These are phyloP conservation scores for Hypomontagnella submonticulosa DNA, from an alignment of 495 filamentous ascomycete species.

Conservation along the genomic window DNA sequence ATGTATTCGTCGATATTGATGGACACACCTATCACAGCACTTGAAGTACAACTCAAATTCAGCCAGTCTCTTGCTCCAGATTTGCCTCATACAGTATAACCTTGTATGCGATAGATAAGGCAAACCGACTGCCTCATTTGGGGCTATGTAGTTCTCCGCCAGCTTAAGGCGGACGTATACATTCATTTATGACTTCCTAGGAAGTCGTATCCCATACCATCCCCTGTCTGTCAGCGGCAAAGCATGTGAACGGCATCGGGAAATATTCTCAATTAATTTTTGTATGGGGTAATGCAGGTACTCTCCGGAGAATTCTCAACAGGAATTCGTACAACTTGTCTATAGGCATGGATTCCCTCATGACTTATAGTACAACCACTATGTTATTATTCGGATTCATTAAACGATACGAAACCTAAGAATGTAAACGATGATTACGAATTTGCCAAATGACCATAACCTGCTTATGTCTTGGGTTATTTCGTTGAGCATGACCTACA, in stretches of 20 bases:
- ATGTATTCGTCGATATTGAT: too few species aligned
- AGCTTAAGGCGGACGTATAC: slow-evolving; percentile 36
- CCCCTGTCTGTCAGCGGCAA: slow-evolving; percentile 5
- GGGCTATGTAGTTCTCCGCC: slow-evolving; percentile 41
- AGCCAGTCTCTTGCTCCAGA: neutral
- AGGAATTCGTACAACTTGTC: too few species aligned
- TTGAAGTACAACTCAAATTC: neutral
- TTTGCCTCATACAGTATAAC: slow-evolving; percentile 22
- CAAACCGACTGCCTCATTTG: slow-evolving; percentile 3
- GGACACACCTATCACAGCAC: neutral
- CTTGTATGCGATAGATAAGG: neutral
- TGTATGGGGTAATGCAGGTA: neutral
- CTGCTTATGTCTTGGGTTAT: neutral
- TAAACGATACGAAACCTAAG: neutral
- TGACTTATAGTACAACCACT: neutral
- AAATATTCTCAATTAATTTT: slow-evolving; percentile 3
- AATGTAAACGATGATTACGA: too few species aligned
- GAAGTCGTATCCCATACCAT: neutral
- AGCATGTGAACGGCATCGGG: slow-evolving; percentile 6
- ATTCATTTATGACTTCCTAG: slow-evolving; percentile 9
- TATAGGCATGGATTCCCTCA: too few species aligned
- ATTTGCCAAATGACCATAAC: neutral
- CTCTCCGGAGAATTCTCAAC: neutral
- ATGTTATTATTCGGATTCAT: neutral
- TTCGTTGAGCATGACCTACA: neutral